Evolutionary conservation across 768 basidiomycete species (phyloP).

Genomic region (Boletus tomentosulus): DNA sequence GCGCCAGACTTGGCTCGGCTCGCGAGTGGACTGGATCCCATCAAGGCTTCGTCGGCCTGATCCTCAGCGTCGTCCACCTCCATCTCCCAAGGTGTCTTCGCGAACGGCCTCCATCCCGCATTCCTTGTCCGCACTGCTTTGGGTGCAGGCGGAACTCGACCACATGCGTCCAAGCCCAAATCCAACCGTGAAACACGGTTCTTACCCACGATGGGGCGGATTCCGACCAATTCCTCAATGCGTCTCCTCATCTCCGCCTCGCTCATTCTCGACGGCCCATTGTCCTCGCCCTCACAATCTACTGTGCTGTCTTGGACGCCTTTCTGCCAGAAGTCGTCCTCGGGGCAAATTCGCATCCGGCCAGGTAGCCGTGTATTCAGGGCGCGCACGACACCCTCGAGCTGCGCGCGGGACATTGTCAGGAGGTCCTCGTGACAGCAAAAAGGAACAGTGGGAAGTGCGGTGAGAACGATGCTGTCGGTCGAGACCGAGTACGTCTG

Average conservation of each 20-base stretch:
- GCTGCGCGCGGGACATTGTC: constrained; percentile 53
- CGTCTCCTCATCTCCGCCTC: constrained; percentile 45
- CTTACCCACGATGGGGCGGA: constrained; percentile 34
- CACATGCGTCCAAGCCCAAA: constrained; percentile 22
- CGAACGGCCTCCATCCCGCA: constrained; percentile 14
- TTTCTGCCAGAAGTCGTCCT: constrained; percentile 24
- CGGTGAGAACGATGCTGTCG: constrained; percentile 60
- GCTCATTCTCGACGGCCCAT: constrained; percentile 26
- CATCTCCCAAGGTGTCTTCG: constrained; percentile 25
- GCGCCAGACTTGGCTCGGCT: constrained; percentile 12
- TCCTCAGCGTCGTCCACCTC: constrained; percentile 13
- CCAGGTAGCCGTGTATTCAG: constrained; percentile 58
- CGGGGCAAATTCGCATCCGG: constrained; percentile 45
- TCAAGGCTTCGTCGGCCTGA: constrained; percentile 8
- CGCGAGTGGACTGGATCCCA: constrained; percentile 27
- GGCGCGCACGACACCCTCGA: constrained; percentile 47
- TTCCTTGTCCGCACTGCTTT: constrained; percentile 25
- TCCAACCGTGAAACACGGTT: constrained; percentile 19
- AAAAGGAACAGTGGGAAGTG: constrained; percentile 56
- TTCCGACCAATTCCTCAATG: constrained; percentile 61
- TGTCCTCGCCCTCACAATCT: neutral
- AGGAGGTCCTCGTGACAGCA: constrained; percentile 73
- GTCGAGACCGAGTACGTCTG: constrained; percentile 50
- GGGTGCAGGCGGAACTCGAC: constrained; percentile 30
- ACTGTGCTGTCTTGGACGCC: neutral